Base-by-base conservation (phyloP, 2,329 filamentous ascomycete genomes). In the Hypoxylon sp. region DNA sequence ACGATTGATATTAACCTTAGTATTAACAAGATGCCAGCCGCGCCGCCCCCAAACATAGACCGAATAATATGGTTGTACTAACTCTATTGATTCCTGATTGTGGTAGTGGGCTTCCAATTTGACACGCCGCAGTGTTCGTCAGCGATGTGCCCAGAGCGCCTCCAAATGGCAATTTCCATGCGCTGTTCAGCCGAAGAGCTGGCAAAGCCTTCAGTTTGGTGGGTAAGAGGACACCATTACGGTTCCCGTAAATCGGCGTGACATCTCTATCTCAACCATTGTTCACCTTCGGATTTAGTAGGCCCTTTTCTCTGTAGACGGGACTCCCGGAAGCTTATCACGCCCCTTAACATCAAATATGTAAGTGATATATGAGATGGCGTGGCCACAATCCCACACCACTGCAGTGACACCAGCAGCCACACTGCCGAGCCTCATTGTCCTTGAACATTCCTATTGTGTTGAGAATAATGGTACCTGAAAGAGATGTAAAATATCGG, bases 391-490 rank as follows among this genome's bases (percentile, higher is more conserved):
- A 41, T 34, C 21, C 46, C 17, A 36, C 23, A 9, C 13, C 41
- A 32, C 53, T 58, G 53, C 52, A 30, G 64, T 63, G 60, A 25
- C 50, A 63, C 64, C 36, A 55, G 46, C 50, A 49, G 55, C 43
- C 45, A 55, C 64, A 51, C 48, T 43, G 43, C 64, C 50, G 49
- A 63, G 59, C 38, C 53, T 63, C 53, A 49, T 32, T 17, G 64
- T 43, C 23, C 45, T 36, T 41, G n/a, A 19, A 19, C 1, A 17
- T n/a, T 7, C 13, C 19, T 50, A n/a, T 14, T 6, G 3, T 5
- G 14, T 41, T 34, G 53, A 59, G 46, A 50, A 43, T 25, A n/a
- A 60, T 57, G 60, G 65, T 64, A 56, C 65, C 60, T 60, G 60
- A 45, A 60, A 57, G 34, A 60, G 52, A 57, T 57, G 56, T 60